Base-by-base conservation (phyloP, 495 filamentous ascomycete genomes). In the Talaromyces proteolyticus region DNA sequence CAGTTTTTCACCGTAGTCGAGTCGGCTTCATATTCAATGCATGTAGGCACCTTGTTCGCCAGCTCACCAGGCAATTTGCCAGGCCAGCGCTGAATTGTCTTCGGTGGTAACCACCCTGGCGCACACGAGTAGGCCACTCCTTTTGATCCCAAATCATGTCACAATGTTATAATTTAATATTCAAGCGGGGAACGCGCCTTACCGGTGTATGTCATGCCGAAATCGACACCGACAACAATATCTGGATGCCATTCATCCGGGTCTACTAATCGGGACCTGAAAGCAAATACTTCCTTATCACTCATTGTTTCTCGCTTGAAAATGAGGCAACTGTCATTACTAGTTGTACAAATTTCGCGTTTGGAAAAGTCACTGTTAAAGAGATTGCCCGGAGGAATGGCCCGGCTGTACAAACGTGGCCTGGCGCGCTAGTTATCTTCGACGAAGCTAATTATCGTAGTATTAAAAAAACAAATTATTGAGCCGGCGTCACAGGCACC, bases 181-280 rank as follows among this genome's bases (percentile, higher is more conserved):
- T 50, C 8, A 50, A 53, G 18, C 52, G 52, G 26, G 38, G 61
- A 57, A 6, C 8, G 25, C 16, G 10, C n/a, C 64, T 49, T 67
- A 76, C 78, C 78, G 47, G 78, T 80, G 49, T 70, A 82, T 20
- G 81, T 84, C 65, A 81, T 83, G 2, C 81, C 81, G 49, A 84
- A 67, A 53, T 85, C 81, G 44, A 85, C 63, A 14, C 78, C 78
- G 21, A 84, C 70, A 11, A 81, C 58, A 52, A 84, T 75, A 54
- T 82, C 79, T 17, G 79, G 75, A 17, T 14, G 45, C 52, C 53
- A 56, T 44, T 22, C 43, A 37, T 44, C 51, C 22, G 19, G 10
- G 17, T 42, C 40, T 6, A 10, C 17, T 6, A 16, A 1, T 14
- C 42, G 41, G 18, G 58, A 58, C 22, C 47, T 57, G 55, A 59